phyloP scores from a whole-genome alignment of 1,284 basidiomycete genomes.

The Sphagnurus paluster region DNA sequence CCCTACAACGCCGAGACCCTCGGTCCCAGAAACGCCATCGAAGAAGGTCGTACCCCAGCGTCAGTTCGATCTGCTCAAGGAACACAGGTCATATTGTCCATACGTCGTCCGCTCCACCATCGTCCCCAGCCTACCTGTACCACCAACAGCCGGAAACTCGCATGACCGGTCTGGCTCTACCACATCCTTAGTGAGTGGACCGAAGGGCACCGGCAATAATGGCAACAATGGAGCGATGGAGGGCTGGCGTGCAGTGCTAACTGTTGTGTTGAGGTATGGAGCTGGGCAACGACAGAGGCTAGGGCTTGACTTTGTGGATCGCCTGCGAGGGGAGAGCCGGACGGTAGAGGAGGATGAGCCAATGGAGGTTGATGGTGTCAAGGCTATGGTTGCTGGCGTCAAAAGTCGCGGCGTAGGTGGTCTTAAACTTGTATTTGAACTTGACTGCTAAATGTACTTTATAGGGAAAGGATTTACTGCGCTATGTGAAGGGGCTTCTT shows the following conservation, averaged over 20 bases:
- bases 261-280: slow-evolving; percentile 63
- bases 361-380: slow-evolving; percentile 56
- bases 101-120: slow-evolving; percentile 71
- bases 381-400: slow-evolving; percentile 71
- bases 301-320: slow-evolving; percentile 32
- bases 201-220: slow-evolving; percentile 19
- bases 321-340: slow-evolving; percentile 13
- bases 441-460: slow-evolving; percentile 4
- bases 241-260: slow-evolving; percentile 74
- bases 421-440: slow-evolving; percentile 5
- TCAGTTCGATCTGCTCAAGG: slow-evolving; percentile 70
- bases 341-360: slow-evolving; percentile 21
- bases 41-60: slow-evolving; percentile 38
- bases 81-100: slow-evolving; percentile 80
- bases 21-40: slow-evolving; percentile 12
- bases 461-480: slow-evolving; percentile 70
- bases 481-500: slow-evolving; percentile 70
- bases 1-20: too few species aligned
- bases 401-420: slow-evolving; percentile 68
- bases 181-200: slow-evolving; percentile 30
- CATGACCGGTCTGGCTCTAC: slow-evolving; percentile 31
- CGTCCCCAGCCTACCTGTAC: slow-evolving; percentile 57
- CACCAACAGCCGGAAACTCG: slow-evolving; percentile 21
- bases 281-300: slow-evolving; percentile 56
- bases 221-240: slow-evolving; percentile 57